A percentile compares a stretch with the other conserved stretches of the same genome.
These are phyloP conservation scores for Zanthoxylum bungeanum DNA, from an alignment of 345 rosid species.

Conservation along the genomic window DNA sequence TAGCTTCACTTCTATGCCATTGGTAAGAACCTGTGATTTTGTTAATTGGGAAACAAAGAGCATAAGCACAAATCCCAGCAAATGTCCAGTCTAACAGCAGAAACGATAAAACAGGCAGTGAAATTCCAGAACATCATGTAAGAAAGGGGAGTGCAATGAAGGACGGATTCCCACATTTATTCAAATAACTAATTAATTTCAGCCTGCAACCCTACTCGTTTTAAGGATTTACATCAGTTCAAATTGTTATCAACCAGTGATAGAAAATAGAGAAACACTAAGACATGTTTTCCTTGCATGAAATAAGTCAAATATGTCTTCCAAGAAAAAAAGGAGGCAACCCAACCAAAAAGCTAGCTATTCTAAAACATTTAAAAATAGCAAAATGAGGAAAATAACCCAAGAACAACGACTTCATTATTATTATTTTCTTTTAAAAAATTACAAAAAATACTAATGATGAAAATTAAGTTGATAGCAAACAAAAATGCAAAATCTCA, in stretches of 20 bases:
- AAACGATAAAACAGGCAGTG: background rate
- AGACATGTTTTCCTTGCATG: background rate
- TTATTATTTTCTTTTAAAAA: background rate
- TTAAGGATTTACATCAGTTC: too few relatives aligned
- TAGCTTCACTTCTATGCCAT: constrained; percentile 95
- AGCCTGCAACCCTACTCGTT: too few relatives aligned
- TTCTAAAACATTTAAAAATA: too few relatives aligned
- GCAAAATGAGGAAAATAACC: too few relatives aligned
- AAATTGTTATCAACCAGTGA: too few relatives aligned
- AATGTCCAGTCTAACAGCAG: background rate
- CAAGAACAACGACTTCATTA: background rate
- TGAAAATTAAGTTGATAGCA: background rate
- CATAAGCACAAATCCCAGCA: constrained; percentile 18
- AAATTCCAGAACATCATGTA: background rate
- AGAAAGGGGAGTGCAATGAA: background rate
- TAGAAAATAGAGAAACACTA: too few relatives aligned
- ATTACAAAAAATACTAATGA: background rate
- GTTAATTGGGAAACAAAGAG: constrained; percentile 5
- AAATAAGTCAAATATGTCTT: background rate
- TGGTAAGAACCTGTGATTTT: constrained; percentile 76
- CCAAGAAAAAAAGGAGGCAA: background rate
- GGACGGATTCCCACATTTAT: background rate
- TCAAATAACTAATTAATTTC: background rate
- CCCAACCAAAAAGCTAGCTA: background rate
- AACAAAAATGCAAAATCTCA: background rate